Evolutionary conservation across 2,329 filamentous ascomycete species (phyloP), one percentile per base, ranked within the genome.

Genomic region (Colletotrichum gigasporum): DNA sequence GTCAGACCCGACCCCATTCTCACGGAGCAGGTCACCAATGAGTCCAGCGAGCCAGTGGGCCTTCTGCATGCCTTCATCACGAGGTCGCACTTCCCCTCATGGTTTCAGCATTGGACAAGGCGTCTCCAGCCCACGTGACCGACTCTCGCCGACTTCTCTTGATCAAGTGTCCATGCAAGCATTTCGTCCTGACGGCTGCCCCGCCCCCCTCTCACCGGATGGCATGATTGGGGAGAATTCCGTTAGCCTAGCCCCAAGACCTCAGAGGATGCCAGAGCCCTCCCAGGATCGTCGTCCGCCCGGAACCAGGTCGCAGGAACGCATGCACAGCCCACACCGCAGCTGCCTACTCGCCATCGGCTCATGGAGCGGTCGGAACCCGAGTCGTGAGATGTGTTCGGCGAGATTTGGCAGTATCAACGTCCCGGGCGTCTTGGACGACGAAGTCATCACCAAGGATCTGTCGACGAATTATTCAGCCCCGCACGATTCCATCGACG

Each of bases 341-440:
- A 32, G 20, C 32, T 35, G 9, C 12, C 61, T 63, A n/a, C 10
- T 60, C 18, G 61, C 61, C 20, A 52, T 63, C 9, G 61, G 61
- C 20, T 52, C 61, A 8, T 63, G 61, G 61, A 60, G 45, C 9
- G 41, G 28, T 32, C 55, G 35, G 11, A 35, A 4, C 10, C 16
- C 8, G 8, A 14, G 8, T 9, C 6, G 26, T 4, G 32, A 14
- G 6, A 32, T 35, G n/a, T n/a, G n/a, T n/a, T n/a, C n/a, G n/a
- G n/a, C n/a, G n/a, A n/a, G n/a, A n/a, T n/a, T n/a, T n/a, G n/a
- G n/a, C n/a, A n/a, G n/a, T n/a, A n/a, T 20, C 3, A 22, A 26
- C 5, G 20, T 34, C 14, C 12, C 28, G 26, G 9, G 2, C 20
- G 16, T 12, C 30, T 12, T 41, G 5, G 7, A 47, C 9, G 32